phyloP scores from a whole-genome alignment of 768 basidiomycete genomes.

The Fomitopsis serialis region DNA sequence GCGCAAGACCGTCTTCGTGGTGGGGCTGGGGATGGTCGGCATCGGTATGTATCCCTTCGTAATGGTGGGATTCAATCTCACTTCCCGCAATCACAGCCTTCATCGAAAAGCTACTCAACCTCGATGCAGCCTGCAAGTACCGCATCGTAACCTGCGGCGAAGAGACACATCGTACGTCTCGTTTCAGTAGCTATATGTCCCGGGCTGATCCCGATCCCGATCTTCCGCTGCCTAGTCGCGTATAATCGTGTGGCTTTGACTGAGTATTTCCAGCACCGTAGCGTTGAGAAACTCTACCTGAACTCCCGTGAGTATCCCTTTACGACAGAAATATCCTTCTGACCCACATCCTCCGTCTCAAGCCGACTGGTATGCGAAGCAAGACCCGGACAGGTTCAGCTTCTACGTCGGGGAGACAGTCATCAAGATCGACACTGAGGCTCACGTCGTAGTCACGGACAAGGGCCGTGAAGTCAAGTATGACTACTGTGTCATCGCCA shows the following conservation, averaged over 20 bases:
- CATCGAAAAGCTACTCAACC: slow-evolving; percentile 61
- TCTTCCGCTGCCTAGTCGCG: slow-evolving; percentile 27
- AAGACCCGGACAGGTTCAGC: slow-evolving; percentile 50
- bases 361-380: slow-evolving; percentile 55
- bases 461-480: slow-evolving; percentile 42
- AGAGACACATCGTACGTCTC: slow-evolving; percentile 28
- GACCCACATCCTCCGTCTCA: not conserved
- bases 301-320: slow-evolving; percentile 33
- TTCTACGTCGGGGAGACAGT: slow-evolving; percentile 47
- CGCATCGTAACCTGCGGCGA: slow-evolving; percentile 58
- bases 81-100: slow-evolving; percentile 36
- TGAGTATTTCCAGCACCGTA: slow-evolving; percentile 58
- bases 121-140: slow-evolving; percentile 46
- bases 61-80: not conserved
- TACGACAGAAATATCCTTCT: slow-evolving; percentile 7
- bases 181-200: slow-evolving; percentile 10
- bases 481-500: slow-evolving; percentile 62
- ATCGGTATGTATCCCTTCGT: slow-evolving; percentile 32
- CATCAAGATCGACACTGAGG: slow-evolving; percentile 30
- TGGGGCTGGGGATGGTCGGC: slow-evolving; percentile 60
- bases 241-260: slow-evolving; percentile 56
- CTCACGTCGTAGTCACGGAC: slow-evolving; percentile 42
- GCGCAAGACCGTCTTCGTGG: slow-evolving; percentile 32
- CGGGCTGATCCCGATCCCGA: not conserved
- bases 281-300: slow-evolving; percentile 54